A percentile compares a stretch with the other conserved stretches of the same genome.
Conservation (phyloP, 345 rosid genomes). For the Eucalyptus sp. region DNA sequence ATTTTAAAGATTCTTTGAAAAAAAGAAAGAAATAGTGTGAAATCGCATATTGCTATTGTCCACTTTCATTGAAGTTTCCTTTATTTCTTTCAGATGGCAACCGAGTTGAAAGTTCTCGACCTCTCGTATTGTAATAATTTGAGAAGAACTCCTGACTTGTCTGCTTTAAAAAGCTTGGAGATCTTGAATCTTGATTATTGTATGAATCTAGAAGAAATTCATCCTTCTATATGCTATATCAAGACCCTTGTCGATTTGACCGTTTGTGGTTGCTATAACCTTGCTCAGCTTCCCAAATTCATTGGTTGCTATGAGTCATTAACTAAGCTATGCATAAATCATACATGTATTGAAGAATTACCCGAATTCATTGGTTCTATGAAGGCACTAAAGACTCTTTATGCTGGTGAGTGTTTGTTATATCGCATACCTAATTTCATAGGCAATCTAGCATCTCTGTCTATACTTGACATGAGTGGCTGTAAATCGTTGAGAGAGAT, state of each 20-base stretch:
- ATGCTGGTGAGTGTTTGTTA: too few species aligned
- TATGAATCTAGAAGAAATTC: background rate
- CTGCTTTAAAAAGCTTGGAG: background rate
- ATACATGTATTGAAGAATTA: too few species aligned
- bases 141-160: background rate
- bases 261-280: fast-evolving
- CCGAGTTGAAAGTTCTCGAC: too few species aligned
- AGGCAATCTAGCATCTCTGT: too few species aligned
- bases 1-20: too few species aligned
- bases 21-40: background rate
- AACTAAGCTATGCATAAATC: too few species aligned
- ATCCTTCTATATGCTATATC: background rate
- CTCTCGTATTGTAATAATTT: fast-evolving
- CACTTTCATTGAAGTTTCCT: too few species aligned
- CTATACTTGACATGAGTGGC: too few species aligned
- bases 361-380: background rate
- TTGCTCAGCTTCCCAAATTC: background rate
- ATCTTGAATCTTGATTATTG: background rate
- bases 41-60: background rate
- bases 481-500: too few species aligned
- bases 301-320: too few species aligned
- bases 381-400: background rate
- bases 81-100: too few species aligned
- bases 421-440: too few species aligned
- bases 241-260: background rate